Evolutionary conservation across 2,329 filamentous ascomycete genomes (phyloP).

Genomic region (Fusarium poae): DNA sequence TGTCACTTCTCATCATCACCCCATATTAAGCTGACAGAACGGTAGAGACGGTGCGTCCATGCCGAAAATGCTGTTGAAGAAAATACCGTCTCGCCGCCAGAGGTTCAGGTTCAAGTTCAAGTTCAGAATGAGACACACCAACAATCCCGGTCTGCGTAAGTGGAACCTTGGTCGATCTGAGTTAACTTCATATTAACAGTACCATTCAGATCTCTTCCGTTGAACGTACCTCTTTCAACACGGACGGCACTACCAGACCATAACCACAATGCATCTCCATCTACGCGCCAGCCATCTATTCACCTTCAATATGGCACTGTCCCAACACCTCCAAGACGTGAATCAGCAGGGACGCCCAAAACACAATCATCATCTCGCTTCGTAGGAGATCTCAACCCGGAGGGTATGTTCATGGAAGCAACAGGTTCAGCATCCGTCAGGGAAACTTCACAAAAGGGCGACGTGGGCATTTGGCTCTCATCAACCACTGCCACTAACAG

Average conservation of each 20-base stretch:
- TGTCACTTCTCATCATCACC: background rate
- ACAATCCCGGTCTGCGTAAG: conserved; percentile 52
- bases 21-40: conserved; percentile 4
- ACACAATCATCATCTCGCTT: conserved; percentile 60
- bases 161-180: conserved; percentile 18
- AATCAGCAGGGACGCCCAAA: conserved; percentile 42
- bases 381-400: conserved; percentile 70
- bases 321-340: conserved; percentile 18
- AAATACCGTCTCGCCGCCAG: conserved; percentile 10
- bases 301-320: conserved; percentile 32
- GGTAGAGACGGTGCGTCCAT: conserved; percentile 62
- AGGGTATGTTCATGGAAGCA: conserved; percentile 70
- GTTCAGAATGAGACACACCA: conserved; percentile 42
- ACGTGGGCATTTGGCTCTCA: conserved; percentile 68
- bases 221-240: conserved; percentile 11
- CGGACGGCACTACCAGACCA: conserved; percentile 24
- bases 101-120: background rate
- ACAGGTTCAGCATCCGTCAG: conserved; percentile 55
- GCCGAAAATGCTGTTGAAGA: conserved; percentile 54
- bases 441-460: conserved; percentile 61
- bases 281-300: background rate
- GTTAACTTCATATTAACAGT: background rate
- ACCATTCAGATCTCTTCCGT: conserved; percentile 28
- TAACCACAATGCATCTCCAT: conserved; percentile 18
- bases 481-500: conserved; percentile 33